Evolutionary conservation across 2,329 filamentous ascomycete species (phyloP).

Genomic region (Pseudogymnoascus sp.): DNA sequence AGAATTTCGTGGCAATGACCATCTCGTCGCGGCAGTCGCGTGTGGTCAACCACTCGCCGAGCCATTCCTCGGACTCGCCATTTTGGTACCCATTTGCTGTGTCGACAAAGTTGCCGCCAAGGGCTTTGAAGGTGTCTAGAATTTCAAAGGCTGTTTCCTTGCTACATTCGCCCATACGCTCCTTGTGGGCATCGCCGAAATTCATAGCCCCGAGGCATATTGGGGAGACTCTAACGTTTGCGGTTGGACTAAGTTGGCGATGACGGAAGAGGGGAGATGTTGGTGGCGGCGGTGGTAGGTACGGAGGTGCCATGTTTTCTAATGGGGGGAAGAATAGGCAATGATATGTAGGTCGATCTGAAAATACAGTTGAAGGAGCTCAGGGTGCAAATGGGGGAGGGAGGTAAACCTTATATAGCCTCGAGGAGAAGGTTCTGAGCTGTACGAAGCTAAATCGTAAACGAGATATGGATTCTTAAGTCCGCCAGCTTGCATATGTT

Average conservation of each 20-base stretch:
- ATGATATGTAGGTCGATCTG: no score
- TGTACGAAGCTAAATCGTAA: slow-evolving; percentile 30
- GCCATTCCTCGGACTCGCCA: slow-evolving; percentile 47
- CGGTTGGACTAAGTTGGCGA: slow-evolving; percentile 25
- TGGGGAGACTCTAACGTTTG: slow-evolving; percentile 26
- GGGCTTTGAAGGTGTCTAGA: slow-evolving; percentile 45
- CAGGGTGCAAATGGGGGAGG: no score
- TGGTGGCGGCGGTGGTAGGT: slow-evolving; percentile 17
- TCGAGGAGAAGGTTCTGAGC: no score
- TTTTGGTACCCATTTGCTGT: slow-evolving; percentile 50
- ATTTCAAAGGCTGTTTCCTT: slow-evolving; percentile 49
- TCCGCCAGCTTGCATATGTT: no score
- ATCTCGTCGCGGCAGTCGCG: slow-evolving; percentile 46
- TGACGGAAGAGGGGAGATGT: slow-evolving; percentile 14
- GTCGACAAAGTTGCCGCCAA: slow-evolving; percentile 61
- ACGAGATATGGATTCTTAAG: no score
- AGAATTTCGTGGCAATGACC: slow-evolving; percentile 49
- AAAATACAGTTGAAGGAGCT: no score
- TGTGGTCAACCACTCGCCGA: slow-evolving; percentile 49
- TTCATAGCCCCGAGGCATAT: slow-evolving; percentile 31
- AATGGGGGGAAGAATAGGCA: no score
- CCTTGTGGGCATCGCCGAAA: slow-evolving; percentile 42
- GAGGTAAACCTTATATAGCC: no score
- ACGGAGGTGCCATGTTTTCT: neutral
- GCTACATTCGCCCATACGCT: slow-evolving; percentile 44